These are phyloP conservation scores for Phytophthora palmivora DNA, from an alignment of 352 stramenopile species.

Conservation along the genomic window DNA sequence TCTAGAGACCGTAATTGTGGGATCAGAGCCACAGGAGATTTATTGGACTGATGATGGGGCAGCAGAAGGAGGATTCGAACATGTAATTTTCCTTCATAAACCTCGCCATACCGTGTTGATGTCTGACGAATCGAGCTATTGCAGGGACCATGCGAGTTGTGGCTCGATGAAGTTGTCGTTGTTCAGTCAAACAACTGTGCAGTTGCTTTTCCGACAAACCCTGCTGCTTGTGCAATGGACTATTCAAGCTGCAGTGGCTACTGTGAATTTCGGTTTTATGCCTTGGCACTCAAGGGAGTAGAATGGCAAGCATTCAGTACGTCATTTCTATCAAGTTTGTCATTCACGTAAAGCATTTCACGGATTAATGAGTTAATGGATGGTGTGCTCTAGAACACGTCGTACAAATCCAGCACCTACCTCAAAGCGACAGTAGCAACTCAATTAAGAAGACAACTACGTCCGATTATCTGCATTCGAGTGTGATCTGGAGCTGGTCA, in stretches of 20 bases:
- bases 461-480: slow-evolving; percentile 1
- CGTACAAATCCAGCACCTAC: slow-evolving; percentile 10
- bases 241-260: slow-evolving; percentile 46
- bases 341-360: too few relatives aligned
- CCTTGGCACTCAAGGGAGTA: slow-evolving; percentile 40
- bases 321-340: slow-evolving; percentile 13
- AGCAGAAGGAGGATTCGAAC: slow-evolving; percentile 31
- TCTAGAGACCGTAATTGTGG: slow-evolving; percentile 24
- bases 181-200: slow-evolving; percentile 49
- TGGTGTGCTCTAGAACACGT: slow-evolving; percentile 19
- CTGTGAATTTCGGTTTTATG: slow-evolving; percentile 60
- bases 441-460: neutral
- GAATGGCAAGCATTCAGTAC: slow-evolving; percentile 47
- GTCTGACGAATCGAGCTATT: neutral
- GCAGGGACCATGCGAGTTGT: slow-evolving; percentile 56
- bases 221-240: slow-evolving; percentile 46
- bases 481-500: slow-evolving; percentile 6
- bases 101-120: neutral
- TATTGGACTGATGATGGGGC: slow-evolving; percentile 35
- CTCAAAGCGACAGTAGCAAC: slow-evolving; percentile 2
- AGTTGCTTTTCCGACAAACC: slow-evolving; percentile 36
- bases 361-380: neutral
- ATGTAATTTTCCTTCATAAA: slow-evolving; percentile 9
- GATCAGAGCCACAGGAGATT: slow-evolving; percentile 8
- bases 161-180: slow-evolving; percentile 42